Conservation (phyloP, 1,284 basidiomycete species). For the Amylostereum areolatum region DNA sequence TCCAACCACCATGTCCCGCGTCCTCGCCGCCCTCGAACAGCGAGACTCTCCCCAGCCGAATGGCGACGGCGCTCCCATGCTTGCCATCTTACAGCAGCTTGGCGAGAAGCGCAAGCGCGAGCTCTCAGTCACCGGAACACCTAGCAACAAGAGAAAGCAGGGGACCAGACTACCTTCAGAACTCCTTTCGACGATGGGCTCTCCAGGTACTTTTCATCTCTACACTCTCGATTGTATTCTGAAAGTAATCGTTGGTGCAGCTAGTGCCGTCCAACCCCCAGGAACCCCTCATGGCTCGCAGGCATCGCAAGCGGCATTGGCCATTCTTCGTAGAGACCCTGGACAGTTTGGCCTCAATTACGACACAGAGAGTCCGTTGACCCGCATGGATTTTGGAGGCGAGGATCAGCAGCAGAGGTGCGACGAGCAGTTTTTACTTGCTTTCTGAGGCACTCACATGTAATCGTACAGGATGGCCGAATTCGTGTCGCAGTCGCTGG, state of each 20-base stretch:
- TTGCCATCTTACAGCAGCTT: neutral
- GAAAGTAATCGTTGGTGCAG: too few relatives aligned
- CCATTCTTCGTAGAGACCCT: neutral
- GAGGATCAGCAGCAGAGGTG: constrained; percentile 39
- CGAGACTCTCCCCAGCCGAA: neutral
- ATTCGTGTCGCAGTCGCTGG: constrained; percentile 51
- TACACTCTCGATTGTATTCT: too few relatives aligned
- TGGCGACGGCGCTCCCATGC: neutral
- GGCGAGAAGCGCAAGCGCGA: neutral
- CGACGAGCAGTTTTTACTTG: neutral
- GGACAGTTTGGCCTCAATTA: constrained; percentile 37
- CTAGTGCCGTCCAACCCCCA: too few relatives aligned
- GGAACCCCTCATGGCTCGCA: too few relatives aligned
- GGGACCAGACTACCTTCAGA: too few relatives aligned
- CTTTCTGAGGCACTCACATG: neutral
- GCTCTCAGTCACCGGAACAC: neutral
- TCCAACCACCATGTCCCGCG: neutral
- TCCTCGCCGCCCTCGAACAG: neutral
- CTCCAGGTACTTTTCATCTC: too few relatives aligned
- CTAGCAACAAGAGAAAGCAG: neutral
- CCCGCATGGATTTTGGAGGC: constrained; percentile 39
- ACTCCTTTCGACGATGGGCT: too few relatives aligned
- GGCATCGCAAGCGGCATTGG: too few relatives aligned
- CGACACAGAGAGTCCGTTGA: constrained; percentile 36
- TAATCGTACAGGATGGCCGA: constrained; percentile 41